Evolutionary conservation across 768 basidiomycete genomes (phyloP).

Genomic region (Dioszegia crocea): DNA sequence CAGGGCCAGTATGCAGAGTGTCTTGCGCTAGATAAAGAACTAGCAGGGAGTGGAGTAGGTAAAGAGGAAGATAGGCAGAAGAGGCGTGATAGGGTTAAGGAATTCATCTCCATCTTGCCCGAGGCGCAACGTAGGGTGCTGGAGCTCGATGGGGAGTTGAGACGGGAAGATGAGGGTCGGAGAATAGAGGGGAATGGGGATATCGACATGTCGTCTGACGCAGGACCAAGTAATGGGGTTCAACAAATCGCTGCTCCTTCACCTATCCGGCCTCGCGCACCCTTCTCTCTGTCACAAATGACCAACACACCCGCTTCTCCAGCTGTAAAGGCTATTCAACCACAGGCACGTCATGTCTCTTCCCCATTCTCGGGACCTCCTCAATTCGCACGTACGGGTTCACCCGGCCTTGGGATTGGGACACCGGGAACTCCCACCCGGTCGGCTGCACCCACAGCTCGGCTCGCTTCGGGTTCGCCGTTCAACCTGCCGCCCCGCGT

Average conservation of each 20-base stretch:
- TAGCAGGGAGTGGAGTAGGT: slow-evolving; percentile 27
- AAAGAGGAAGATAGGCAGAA: slow-evolving; percentile 36
- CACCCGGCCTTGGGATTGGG: neutral
- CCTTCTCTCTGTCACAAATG: neutral
- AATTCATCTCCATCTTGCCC: slow-evolving; percentile 42
- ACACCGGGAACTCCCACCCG: slow-evolving; percentile 9
- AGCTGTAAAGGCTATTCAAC: neutral
- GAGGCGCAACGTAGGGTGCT: slow-evolving; percentile 33
- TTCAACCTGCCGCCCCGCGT: slow-evolving; percentile 23
- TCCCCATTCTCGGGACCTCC: slow-evolving; percentile 42
- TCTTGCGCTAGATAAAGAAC: slow-evolving; percentile 35
- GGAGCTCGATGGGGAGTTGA: slow-evolving; percentile 10
- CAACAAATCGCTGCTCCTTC: neutral
- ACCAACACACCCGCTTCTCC: neutral
- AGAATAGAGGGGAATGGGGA: neutral
- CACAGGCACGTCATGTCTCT: neutral
- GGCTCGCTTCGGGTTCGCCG: slow-evolving; percentile 33
- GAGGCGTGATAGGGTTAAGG: slow-evolving; percentile 42
- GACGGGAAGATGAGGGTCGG: slow-evolving; percentile 7
- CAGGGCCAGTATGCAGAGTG: slow-evolving; percentile 40
- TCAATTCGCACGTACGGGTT: slow-evolving; percentile 18
- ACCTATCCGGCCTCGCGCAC: neutral
- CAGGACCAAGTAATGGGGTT: neutral
- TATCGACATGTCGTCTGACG: neutral
- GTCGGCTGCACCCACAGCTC: slow-evolving; percentile 7